These are phyloP conservation scores for Corylus heterophylla DNA, from an alignment of 306 rosid species.

Conservation along the genomic window DNA sequence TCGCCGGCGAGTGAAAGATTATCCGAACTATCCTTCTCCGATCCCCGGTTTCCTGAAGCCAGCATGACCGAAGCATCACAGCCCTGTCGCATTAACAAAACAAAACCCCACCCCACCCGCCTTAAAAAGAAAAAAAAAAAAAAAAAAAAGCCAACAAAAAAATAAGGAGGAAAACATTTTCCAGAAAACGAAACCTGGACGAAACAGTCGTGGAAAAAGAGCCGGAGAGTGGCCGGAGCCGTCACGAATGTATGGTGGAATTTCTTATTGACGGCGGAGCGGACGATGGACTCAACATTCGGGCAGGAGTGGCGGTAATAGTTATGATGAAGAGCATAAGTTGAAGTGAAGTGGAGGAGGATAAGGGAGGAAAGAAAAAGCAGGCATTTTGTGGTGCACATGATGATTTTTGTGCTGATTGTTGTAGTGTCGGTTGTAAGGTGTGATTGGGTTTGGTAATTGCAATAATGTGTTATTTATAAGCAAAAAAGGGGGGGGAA, in stretches of 20 bases:
- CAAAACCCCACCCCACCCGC: neutral
- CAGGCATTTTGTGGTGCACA: neutral
- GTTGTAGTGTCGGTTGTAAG: neutral
- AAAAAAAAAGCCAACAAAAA: neutral
- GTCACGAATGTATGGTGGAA: constrained; percentile 63
- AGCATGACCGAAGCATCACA: constrained; percentile 89
- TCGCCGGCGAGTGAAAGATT: constrained; percentile 83
- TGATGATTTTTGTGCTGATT: constrained; percentile 33
- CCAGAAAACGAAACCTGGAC: constrained; percentile 43
- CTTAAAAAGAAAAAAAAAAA: neutral
- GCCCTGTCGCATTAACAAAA: constrained; percentile 46
- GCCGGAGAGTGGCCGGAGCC: constrained; percentile 86
- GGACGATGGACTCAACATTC: constrained; percentile 67
- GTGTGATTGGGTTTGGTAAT: neutral
- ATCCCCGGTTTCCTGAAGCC: constrained; percentile 43
- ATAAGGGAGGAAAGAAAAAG: constrained; percentile 35
- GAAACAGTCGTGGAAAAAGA: constrained; percentile 90
- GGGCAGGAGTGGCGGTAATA: constrained; percentile 69
- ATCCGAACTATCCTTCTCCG: constrained; percentile 69
- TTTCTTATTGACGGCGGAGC: constrained; percentile 56
- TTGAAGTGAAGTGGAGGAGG: constrained; percentile 4
- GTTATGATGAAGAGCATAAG: constrained; percentile 45
- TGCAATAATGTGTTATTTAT: neutral
- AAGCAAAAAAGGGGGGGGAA: neutral
- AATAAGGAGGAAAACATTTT: neutral